phyloP scores from a whole-genome alignment of 768 basidiomycete species.

The Melanogaster broomeanus region DNA sequence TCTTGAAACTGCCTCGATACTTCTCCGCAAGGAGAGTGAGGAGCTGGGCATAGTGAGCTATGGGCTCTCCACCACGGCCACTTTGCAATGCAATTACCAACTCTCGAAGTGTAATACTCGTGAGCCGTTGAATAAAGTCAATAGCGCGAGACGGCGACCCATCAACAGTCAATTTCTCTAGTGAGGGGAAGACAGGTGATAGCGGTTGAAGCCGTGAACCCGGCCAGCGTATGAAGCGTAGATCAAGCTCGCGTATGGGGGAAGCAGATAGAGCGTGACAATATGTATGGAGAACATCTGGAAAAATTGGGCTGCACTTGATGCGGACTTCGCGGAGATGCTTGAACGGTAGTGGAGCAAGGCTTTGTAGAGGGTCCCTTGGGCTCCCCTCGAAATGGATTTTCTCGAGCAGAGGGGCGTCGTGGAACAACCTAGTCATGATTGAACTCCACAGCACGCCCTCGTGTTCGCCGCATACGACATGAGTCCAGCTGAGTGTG shows the following conservation, averaged over 20 bases:
- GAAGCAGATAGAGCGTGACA: conserved; percentile 21
- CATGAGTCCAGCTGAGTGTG: conserved; percentile 23
- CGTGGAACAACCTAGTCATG: conserved; percentile 18
- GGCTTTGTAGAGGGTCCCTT: conserved; percentile 13
- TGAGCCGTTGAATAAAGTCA: conserved; percentile 20
- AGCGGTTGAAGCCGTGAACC: conserved; percentile 15
- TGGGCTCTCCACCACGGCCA: conserved; percentile 8
- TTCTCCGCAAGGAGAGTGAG: conserved; percentile 23
- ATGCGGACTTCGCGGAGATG: conserved; percentile 21
- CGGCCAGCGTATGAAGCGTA: conserved; percentile 25
- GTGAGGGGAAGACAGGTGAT: conserved; percentile 22
- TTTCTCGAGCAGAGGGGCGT: conserved; percentile 21
- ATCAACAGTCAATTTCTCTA: conserved; percentile 22
- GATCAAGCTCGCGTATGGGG: conserved; percentile 18
- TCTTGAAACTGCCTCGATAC: conserved; percentile 19
- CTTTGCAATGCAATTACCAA: conserved; percentile 16
- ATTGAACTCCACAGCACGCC: conserved; percentile 19
- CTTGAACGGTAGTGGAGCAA: conserved; percentile 18
- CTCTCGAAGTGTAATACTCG: conserved; percentile 18
- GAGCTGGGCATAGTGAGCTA: conserved; percentile 17
- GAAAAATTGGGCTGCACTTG: conserved; percentile 21
- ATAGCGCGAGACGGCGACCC: conserved; percentile 19
- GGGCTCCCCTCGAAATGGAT: conserved; percentile 27
- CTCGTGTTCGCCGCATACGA: conserved; percentile 11
- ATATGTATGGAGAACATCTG: conserved; percentile 27